These are phyloP conservation scores for Penicillium sp. DNA, from an alignment of 2,329 filamentous ascomycete species.

Conservation along the genomic window DNA sequence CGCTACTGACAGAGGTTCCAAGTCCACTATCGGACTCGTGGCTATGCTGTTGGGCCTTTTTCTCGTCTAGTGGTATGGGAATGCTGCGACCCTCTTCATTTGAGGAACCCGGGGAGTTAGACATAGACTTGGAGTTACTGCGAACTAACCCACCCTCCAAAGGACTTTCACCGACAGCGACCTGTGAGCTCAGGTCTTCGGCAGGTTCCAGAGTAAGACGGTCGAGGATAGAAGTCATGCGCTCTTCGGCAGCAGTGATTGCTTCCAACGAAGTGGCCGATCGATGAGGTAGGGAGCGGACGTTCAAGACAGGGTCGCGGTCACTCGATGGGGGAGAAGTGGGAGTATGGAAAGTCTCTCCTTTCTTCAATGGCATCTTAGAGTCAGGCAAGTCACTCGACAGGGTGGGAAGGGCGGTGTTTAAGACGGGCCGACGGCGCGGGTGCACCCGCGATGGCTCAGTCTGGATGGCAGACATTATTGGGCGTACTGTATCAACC, in stretches of 20 bases:
- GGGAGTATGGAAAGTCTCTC: constrained; percentile 60
- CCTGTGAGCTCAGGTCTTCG: constrained; percentile 32
- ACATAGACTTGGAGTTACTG: background rate
- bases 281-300: constrained; percentile 57
- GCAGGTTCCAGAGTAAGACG: constrained; percentile 62
- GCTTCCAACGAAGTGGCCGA: constrained; percentile 69
- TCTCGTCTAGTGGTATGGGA: constrained; percentile 23
- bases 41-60: constrained; percentile 50
- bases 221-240: constrained; percentile 64
- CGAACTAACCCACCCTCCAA: background rate
- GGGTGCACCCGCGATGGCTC: constrained; percentile 30
- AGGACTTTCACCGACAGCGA: background rate
- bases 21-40: constrained; percentile 85
- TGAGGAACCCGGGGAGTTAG: constrained; percentile 27
- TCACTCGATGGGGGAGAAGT: constrained; percentile 40
- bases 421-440: constrained; percentile 36
- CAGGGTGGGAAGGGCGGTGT: constrained; percentile 28
- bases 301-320: constrained; percentile 43
- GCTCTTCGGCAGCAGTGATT: constrained; percentile 66
- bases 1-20: constrained; percentile 73
- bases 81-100: constrained; percentile 22
- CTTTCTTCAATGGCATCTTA: constrained; percentile 64
- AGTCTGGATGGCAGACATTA: constrained; percentile 31
- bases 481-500: constrained; percentile 13
- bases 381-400: constrained; percentile 25